Base-by-base conservation (phyloP, 371 early-diverging fungal species). In the Mucor irregularis region DNA sequence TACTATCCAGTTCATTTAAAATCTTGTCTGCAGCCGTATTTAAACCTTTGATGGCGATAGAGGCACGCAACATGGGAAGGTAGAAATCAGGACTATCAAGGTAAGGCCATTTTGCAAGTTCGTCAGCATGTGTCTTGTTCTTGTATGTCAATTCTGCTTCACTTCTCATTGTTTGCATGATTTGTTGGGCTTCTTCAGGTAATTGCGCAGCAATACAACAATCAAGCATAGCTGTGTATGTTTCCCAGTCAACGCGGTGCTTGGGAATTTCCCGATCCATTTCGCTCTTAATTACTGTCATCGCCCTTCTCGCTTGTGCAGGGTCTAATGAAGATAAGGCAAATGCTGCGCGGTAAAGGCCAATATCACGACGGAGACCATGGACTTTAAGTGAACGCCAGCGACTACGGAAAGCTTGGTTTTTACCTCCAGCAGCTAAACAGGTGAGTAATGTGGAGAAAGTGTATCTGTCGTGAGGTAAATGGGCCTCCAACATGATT, bases 151-250 rank as follows among this genome's bases (percentile, higher is more conserved):
- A 7, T 14, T 22, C 16, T 9, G 28, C 11, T 2, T 28, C 37
- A 1, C 48, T 25, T 11, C 49, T 49, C 56, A 70, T 61, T 17
- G 53, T 40, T 9, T 31, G 17, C 38, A 69, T 68, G 17, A 72
- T 56, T 1, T 52, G 53, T n/a, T 46, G 46, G n/a, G 70, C 65
- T 35, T 59, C 48, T 2, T 29, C 5, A 2, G 62, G 39, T 39
- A 64, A 56, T 28, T 74, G 70, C 8, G 67, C 63, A 3, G 74
- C 47, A 16, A 73, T 31, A 48, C 73, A 70, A 31, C 80, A 79
- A 47, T 79, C 72, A 5, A 79, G 57, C 53, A 79, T 67, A 4
- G 80, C 65, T 24, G 51, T 48, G 25, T 74, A 68, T 4, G 64
- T 57, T 8, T 45, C 48, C 58, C 66, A 62, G 7, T 61, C 46